Evolutionary conservation across 1,139 yeast species (phyloP), one percentile per base, ranked within the genome.

Genomic region (Blastobotrys proliferans): DNA sequence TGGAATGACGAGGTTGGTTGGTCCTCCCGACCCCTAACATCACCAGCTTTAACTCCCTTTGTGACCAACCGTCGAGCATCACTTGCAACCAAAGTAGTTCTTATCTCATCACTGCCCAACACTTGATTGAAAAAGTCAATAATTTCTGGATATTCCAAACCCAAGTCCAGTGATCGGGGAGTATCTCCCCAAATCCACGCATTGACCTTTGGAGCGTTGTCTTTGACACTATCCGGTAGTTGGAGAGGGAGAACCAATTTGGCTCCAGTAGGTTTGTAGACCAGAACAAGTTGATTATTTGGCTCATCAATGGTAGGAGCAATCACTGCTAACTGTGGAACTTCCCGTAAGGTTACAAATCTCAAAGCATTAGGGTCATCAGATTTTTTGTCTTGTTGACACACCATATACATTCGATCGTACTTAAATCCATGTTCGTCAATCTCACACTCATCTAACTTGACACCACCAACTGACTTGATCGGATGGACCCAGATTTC

Each of bases 341-440:
- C 51, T 18, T 62, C 61, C 35, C 70, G 58, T 50, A 66, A 63
- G 0, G 72, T 65, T 16, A 69, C 33, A 3, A 66, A 56, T 22
- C 53, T 52, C 49, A 62, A 68, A 3, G 43, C 44, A 11, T 32
- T 38, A 3, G 46, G 44, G 16, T 30, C 45, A 2, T 34, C 34
- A 9, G 37, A 43, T 31, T 25, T 40, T 6, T 50, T 45, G 25
- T 60, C 55, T 2, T 59, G 58, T 34, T 58, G 53, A 1, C 67
- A 67, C 24, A 71, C 50, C 64, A 68, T 64, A 49, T 58, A 70
- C 47, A 63, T 63, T 16, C 77, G 58, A 49, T 72, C 77, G 41
- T 67, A 55, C 51, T 62, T 64, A 45, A 72, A 59, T 1, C 77
- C 76, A 48, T 57, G 52, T 38, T 57, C 58, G 45, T 62, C 66